Evolutionary conservation across 2,329 filamentous ascomycete genomes (phyloP).

Genomic region (Chrysoporthe austroafricana): DNA sequence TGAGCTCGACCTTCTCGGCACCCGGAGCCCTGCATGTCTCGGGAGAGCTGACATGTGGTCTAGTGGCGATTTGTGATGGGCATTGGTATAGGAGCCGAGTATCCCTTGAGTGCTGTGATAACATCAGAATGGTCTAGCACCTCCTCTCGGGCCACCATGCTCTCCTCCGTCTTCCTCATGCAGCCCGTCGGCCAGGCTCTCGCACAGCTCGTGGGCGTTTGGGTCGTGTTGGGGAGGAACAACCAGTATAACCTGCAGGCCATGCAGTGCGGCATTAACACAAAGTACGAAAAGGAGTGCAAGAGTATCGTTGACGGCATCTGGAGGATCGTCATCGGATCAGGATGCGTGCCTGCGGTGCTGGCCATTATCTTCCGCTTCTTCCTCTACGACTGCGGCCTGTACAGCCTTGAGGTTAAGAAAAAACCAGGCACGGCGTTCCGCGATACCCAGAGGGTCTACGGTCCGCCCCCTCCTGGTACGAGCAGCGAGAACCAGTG

Average conservation of each 20-base stretch:
- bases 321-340: slow-evolving; percentile 70
- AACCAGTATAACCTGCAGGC: slow-evolving; percentile 45
- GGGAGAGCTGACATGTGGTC: background rate
- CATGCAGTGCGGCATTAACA: slow-evolving; percentile 54
- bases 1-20: slow-evolving; percentile 30
- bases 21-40: background rate
- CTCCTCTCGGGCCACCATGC: slow-evolving; percentile 67
- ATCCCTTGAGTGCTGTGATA: slow-evolving; percentile 69
- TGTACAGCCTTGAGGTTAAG: slow-evolving; percentile 68
- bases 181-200: slow-evolving; percentile 70
- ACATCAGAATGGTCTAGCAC: slow-evolving; percentile 68
- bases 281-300: slow-evolving; percentile 49
- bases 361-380: slow-evolving; percentile 69
- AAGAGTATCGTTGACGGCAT: slow-evolving; percentile 59
- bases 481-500: slow-evolving; percentile 41
- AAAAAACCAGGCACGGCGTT: slow-evolving; percentile 63
- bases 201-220: slow-evolving; percentile 64
- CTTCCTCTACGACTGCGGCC: slow-evolving; percentile 67
- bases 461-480: slow-evolving; percentile 46
- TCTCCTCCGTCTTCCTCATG: slow-evolving; percentile 71
- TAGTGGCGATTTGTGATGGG: slow-evolving; percentile 60
- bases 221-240: slow-evolving; percentile 53
- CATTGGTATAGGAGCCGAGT: slow-evolving; percentile 67
- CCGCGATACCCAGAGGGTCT: slow-evolving; percentile 62
- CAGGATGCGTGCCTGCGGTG: slow-evolving; percentile 65